phyloP scores from a whole-genome alignment of 2,329 filamentous ascomycete genomes.

The Nectriaceae sp. region DNA sequence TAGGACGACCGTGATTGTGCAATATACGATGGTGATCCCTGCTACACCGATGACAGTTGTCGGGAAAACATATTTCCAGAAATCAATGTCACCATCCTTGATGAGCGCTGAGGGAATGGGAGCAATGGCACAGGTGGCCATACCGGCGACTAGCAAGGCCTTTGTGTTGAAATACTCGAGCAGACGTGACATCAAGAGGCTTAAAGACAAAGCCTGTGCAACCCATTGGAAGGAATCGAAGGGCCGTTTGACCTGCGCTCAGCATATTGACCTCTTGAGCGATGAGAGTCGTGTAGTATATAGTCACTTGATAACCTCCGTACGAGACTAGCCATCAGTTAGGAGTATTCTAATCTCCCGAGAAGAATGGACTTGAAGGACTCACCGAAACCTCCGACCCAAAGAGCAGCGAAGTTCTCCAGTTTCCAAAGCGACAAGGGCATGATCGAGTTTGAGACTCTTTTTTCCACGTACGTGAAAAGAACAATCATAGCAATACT shows the following conservation, averaged over 20 bases:
- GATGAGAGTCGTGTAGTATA: conserved; percentile 11
- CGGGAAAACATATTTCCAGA: conserved; percentile 15
- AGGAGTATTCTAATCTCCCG: background rate
- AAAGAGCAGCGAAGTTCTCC: conserved; percentile 46
- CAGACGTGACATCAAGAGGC: conserved; percentile 6
- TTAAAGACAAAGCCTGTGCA: conserved; percentile 4
- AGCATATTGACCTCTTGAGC: conserved; percentile 13
- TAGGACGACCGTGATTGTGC: conserved; percentile 7
- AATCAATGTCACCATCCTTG: conserved; percentile 10
- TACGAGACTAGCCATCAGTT: background rate
- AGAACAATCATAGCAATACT: conserved; percentile 38
- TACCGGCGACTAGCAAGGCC: conserved; percentile 3
- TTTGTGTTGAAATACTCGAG: conserved; percentile 7
- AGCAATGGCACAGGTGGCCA: conserved; percentile 8
- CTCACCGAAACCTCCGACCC: conserved; percentile 42
- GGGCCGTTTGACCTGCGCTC: conserved; percentile 9
- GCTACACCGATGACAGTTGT: conserved; percentile 8
- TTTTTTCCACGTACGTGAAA: conserved; percentile 44
- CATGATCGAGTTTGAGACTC: conserved; percentile 46
- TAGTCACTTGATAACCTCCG: conserved; percentile 9
- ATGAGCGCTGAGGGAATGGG: conserved; percentile 10
- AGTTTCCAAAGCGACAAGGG: conserved; percentile 47
- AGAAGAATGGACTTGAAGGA: background rate
- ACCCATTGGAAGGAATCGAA: conserved; percentile 9
- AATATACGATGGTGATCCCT: conserved; percentile 7